Percentiles rank a stretch among this genome's conserved stretches.
Evolutionary conservation across 1,139 yeast species (phyloP).

Genomic region (Citeromyces hawaiiensis): DNA sequence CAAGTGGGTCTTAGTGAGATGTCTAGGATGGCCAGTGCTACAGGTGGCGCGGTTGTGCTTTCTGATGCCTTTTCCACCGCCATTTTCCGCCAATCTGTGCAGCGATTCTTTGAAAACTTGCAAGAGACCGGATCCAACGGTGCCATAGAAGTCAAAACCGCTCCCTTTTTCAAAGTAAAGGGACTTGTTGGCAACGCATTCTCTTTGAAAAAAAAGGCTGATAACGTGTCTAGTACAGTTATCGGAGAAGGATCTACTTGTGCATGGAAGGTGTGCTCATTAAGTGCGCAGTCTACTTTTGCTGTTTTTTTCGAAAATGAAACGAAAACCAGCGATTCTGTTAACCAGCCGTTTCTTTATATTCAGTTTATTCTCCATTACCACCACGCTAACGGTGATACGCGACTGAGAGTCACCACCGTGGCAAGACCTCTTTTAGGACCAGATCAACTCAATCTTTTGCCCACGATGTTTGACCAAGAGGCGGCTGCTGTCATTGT

Average conservation of each 20-base stretch:
- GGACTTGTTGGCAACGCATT: conserved; percentile 53
- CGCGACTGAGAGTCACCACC: conserved; percentile 35
- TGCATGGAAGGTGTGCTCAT: conserved; percentile 47
- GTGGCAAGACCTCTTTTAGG: conserved; percentile 15
- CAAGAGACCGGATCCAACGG: conserved; percentile 42
- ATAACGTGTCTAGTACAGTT: conserved; percentile 12
- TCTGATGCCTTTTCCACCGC: conserved; percentile 54
- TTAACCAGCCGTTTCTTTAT: conserved; percentile 19
- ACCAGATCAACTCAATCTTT: conserved; percentile 14
- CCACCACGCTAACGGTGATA: conserved; percentile 40
- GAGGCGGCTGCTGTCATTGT: conserved; percentile 56
- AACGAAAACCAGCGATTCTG: conserved; percentile 10
- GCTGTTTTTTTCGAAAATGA: conserved; percentile 45
- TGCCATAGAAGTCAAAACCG: conserved; percentile 39
- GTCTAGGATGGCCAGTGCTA: conserved; percentile 41
- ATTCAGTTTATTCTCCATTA: conserved; percentile 70
- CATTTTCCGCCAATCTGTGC: conserved; percentile 50
- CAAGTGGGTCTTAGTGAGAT: conserved; percentile 56
- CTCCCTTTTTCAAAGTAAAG: conserved; percentile 31
- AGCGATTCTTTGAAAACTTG: conserved; percentile 30
- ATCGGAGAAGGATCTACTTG: conserved; percentile 42
- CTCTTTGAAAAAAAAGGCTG: conserved; percentile 15
- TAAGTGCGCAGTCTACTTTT: conserved; percentile 44
- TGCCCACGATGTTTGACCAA: conserved; percentile 39
- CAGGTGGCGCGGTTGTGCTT: conserved; percentile 52